phyloP scores from a whole-genome alignment of 345 rosid species.

The Combretum micranthum region DNA sequence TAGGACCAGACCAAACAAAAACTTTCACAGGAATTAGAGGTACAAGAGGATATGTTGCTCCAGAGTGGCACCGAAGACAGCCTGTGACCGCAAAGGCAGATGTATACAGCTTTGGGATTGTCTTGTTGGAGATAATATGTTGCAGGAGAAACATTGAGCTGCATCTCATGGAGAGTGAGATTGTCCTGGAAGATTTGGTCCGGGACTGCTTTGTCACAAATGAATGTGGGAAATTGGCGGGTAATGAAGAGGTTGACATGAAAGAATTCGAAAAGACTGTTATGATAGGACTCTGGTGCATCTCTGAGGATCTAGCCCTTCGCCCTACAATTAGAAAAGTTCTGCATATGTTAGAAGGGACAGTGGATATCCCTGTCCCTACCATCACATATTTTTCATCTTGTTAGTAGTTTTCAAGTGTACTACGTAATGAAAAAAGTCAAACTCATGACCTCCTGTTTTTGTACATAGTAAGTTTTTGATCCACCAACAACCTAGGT shows the following conservation, averaged over 20 bases:
- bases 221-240: neutral
- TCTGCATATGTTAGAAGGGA: constrained; percentile 16
- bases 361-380: constrained; percentile 6
- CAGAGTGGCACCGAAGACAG: constrained; percentile 21
- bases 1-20: constrained; percentile 20
- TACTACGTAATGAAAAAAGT: too few relatives aligned
- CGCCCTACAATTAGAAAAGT: constrained; percentile 15
- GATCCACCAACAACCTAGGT: too few relatives aligned
- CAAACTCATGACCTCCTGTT: too few relatives aligned
- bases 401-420: too few relatives aligned
- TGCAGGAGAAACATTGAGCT: constrained; percentile 5
- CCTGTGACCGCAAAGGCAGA: constrained; percentile 23
- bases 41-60: constrained; percentile 22
- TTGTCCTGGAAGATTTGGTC: constrained; percentile 20
- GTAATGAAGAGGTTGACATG: constrained; percentile 16
- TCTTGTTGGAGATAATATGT: constrained; percentile 22
- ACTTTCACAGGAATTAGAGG: constrained; percentile 21
- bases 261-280: constrained; percentile 9
- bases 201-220: constrained; percentile 10
- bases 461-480: too few relatives aligned
- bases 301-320: constrained; percentile 12
- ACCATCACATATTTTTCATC: constrained; percentile 1
- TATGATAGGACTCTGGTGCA: constrained; percentile 20
- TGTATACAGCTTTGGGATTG: constrained; percentile 26
- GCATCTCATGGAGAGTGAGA: constrained; percentile 5